These are phyloP conservation scores for Leucocoprinus leucothites DNA, from an alignment of 768 basidiomycete genomes.

Conservation along the genomic window DNA sequence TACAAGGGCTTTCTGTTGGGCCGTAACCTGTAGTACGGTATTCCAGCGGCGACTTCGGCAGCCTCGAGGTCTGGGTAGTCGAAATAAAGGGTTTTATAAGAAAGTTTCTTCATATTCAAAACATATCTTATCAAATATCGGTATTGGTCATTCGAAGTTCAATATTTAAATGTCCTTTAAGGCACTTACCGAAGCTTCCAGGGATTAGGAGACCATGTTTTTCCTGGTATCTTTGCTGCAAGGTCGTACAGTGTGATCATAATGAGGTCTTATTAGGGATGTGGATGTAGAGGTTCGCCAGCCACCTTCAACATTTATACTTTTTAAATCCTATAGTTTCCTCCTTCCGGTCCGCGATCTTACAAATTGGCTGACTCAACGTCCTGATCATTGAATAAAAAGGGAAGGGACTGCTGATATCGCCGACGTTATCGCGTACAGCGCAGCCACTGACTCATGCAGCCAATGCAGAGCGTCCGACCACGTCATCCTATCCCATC, in stretches of 20 bases:
- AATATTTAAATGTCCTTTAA: too few species aligned
- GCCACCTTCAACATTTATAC: too few species aligned
- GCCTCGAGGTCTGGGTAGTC: constrained; percentile 46
- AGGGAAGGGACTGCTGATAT: too few species aligned
- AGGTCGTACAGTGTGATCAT: background rate
- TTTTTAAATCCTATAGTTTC: background rate
- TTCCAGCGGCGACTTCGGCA: constrained; percentile 27
- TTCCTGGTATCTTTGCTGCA: background rate
- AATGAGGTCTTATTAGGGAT: background rate
- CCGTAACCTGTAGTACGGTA: constrained; percentile 25
- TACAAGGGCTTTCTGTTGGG: constrained; percentile 29
- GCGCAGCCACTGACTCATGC: too few species aligned
- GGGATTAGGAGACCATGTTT: background rate
- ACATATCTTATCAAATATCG: constrained; percentile 19
- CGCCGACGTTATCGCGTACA: too few species aligned
- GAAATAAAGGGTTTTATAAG: constrained; percentile 45
- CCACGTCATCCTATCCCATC: too few species aligned
- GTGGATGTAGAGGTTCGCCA: too few species aligned
- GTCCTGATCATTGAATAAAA: too few species aligned
- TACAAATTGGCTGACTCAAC: too few species aligned
- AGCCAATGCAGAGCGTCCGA: too few species aligned
- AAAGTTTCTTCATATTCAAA: constrained; percentile 31
- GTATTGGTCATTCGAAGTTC: too few species aligned
- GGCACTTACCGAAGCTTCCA: constrained; percentile 4
- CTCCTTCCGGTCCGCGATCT: too few species aligned